phyloP scores from a whole-genome alignment of 1,284 basidiomycete species.

The Waitea zeae region DNA sequence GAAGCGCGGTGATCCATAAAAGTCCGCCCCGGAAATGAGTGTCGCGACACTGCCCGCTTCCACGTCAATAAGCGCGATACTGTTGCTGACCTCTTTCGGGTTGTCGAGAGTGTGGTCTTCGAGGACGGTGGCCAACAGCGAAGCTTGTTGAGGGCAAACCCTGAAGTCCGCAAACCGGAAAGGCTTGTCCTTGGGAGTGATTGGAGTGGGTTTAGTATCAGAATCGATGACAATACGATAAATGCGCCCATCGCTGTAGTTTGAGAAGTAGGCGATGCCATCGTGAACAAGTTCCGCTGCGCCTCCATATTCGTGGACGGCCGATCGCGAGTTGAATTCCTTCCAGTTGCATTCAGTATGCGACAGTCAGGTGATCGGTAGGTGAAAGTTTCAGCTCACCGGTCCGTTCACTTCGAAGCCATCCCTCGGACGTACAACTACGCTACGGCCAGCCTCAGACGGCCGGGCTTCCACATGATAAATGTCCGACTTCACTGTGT shows the following conservation, averaged over 20 bases:
- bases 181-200: constrained; percentile 28
- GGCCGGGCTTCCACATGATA: constrained; percentile 51
- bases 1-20: constrained; percentile 46
- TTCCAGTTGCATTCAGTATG: too few relatives aligned
- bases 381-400: too few relatives aligned
- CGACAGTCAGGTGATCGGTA: too few relatives aligned
- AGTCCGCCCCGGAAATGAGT: constrained; percentile 42
- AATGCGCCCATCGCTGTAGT: constrained; percentile 29
- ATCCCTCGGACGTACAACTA: constrained; percentile 31
- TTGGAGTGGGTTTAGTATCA: too few relatives aligned
- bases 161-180: constrained; percentile 40
- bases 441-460: constrained; percentile 36
- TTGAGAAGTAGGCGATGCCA: constrained; percentile 37
- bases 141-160: constrained; percentile 31
- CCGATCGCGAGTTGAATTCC: constrained; percentile 36
- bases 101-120: constrained; percentile 52
- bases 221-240: too few relatives aligned
- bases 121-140: constrained; percentile 30
- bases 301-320: constrained; percentile 38
- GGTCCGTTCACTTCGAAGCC: constrained; percentile 29
- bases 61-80: constrained; percentile 37
- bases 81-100: constrained; percentile 36
- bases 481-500: constrained; percentile 27
- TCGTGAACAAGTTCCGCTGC: constrained; percentile 31
- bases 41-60: constrained; percentile 20